Conservation (phyloP, 768 basidiomycete genomes). For the Auricularia sp. region DNA sequence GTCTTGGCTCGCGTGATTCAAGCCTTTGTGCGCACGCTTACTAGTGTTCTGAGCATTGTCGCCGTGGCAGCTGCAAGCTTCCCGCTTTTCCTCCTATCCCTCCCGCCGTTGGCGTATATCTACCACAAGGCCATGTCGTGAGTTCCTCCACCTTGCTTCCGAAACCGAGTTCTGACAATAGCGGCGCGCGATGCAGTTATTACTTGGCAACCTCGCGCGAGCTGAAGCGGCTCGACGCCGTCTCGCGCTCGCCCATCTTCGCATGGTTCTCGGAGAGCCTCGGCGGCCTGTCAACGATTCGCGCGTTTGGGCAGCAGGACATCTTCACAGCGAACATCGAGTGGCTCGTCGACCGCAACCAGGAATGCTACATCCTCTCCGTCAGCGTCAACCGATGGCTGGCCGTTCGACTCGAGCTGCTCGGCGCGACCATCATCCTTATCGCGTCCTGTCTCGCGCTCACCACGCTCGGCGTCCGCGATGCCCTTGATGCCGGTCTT, state of each 20-base stretch:
- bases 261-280: slow-evolving; percentile 76
- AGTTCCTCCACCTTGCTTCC: neutral
- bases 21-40: slow-evolving; percentile 54
- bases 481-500: slow-evolving; percentile 69
- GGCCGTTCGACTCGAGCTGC: slow-evolving; percentile 71
- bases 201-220: slow-evolving; percentile 82
- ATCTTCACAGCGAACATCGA: slow-evolving; percentile 62
- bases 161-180: too few species aligned
- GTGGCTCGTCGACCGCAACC: slow-evolving; percentile 73
- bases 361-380: slow-evolving; percentile 55
- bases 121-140: slow-evolving; percentile 75
- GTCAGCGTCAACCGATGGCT: slow-evolving; percentile 78
- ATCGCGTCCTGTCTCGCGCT: slow-evolving; percentile 59
- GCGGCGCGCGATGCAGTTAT: slow-evolving; percentile 39
- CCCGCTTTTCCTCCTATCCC: slow-evolving; percentile 70
- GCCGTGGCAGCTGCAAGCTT: slow-evolving; percentile 71
- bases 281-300: slow-evolving; percentile 70
- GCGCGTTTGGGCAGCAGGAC: slow-evolving; percentile 63
- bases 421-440: slow-evolving; percentile 73
- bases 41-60: slow-evolving; percentile 27
- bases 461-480: slow-evolving; percentile 57
- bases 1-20: slow-evolving; percentile 72
- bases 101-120: slow-evolving; percentile 68
- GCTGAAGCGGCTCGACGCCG: slow-evolving; percentile 79
- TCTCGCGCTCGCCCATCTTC: slow-evolving; percentile 86